Evolutionary conservation across 345 rosid genomes (phyloP), one percentile per base, ranked within the genome.

Genomic region (Boechera stricta): DNA sequence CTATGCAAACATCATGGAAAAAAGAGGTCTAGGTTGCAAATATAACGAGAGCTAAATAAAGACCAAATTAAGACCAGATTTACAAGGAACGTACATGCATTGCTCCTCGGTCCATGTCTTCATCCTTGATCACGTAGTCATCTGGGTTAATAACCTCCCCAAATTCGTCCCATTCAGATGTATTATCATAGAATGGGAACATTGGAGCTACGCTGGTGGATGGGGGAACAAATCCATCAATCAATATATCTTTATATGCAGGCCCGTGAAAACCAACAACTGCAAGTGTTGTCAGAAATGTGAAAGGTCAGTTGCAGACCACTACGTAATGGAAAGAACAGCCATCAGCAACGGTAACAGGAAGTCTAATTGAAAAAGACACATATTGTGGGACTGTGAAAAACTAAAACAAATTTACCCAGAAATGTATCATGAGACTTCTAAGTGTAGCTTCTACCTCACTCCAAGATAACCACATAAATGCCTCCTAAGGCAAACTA

Each of bases 81-180:
- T 77, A 38, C 12, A 57, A 28, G 56, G 65, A 71, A 76, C 88
- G 75, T 82, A 93, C 98, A 76, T 78, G 87, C 88, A 88, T 78
- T 57, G 87, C 80, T 73, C 83, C 81, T 53, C 81, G 92, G 82
- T 92, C 88, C 89, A 92, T 89, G 83, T 84, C 94, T 67, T 85
- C 94, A 76, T 95, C 99, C 79, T 95, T 91, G 52, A 85, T 84
- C 75, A 90, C 86, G 41, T 95, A 95, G 81, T 95, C 97, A 83
- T 95, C 98, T 45, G 99, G 98, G 81, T 92, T 95, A 71, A 95
- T 87, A 61, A 95, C 87, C 83, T 95, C 99, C 28, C 99, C 99
- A 85, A 89, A 95, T 77, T 95, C 99, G 80, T 91, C 94, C 99
- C 99, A 95, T 67, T 92, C 99, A 63, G 82, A 66, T 70, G 86